A percentile compares a stretch with the other conserved stretches of the same genome.
phyloP scores from a whole-genome alignment of 2,329 filamentous ascomycete species.

The Sphaerulina vaccinii region DNA sequence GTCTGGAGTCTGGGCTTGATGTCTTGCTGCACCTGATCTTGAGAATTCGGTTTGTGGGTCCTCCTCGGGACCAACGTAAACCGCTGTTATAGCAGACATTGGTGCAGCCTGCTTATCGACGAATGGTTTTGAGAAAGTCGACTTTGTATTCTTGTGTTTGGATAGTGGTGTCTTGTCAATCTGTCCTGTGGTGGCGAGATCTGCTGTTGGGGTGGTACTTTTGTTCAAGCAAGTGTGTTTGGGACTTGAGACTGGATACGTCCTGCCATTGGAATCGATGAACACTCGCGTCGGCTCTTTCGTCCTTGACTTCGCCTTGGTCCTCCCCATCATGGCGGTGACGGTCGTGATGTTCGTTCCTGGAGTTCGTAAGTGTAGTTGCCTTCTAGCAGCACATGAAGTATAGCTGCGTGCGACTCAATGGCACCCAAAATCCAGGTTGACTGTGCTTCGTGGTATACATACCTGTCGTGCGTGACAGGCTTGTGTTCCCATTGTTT shows the following conservation, averaged over 20 bases:
- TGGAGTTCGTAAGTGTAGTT: background rate
- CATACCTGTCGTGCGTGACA: background rate
- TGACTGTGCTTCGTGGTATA: constrained; percentile 3
- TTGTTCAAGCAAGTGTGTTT: background rate
- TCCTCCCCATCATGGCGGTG: background rate
- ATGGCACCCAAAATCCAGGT: constrained; percentile 12
- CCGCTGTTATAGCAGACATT: constrained; percentile 7
- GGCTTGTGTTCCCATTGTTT: background rate
- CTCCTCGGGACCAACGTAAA: constrained; percentile 1
- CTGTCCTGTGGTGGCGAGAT: too few species aligned
- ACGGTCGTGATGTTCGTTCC: background rate
- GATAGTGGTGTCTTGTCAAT: too few species aligned
- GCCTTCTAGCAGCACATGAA: background rate
- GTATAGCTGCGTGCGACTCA: constrained; percentile 6
- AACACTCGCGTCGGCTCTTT: background rate
- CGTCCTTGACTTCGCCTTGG: background rate
- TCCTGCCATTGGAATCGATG: constrained; percentile 10
- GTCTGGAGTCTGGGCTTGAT: background rate
- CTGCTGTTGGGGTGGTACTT: background rate
- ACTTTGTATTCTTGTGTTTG: too few species aligned
- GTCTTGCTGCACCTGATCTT: background rate
- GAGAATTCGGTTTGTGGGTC: constrained; percentile 15
- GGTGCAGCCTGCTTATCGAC: too few species aligned
- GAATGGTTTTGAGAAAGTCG: too few species aligned
- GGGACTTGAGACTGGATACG: background rate